phyloP scores from a whole-genome alignment of 805 yeast species.

The Candida sithepensis region DNA sequence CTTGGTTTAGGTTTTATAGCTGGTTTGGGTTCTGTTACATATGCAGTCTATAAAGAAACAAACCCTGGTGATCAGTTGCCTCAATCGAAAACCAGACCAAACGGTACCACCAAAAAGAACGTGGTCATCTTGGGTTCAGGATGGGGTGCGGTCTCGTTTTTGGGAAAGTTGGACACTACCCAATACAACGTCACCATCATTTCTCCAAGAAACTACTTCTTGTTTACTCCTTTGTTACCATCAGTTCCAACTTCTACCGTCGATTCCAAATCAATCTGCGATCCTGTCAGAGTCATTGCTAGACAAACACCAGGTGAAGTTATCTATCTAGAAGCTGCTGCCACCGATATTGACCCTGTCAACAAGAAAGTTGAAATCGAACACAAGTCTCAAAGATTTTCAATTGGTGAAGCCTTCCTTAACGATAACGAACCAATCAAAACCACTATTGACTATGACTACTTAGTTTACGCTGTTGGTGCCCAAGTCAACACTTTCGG shows the following conservation, averaged over 20 bases:
- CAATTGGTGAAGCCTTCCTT: slow-evolving; percentile 51
- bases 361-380: slow-evolving; percentile 61
- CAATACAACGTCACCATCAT: slow-evolving; percentile 85
- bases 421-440: slow-evolving; percentile 42
- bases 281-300: slow-evolving; percentile 85
- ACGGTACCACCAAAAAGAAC: slow-evolving; percentile 65
- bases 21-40: slow-evolving; percentile 57
- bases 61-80: slow-evolving; percentile 58
- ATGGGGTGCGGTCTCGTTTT: slow-evolving; percentile 88
- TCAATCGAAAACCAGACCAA: slow-evolving; percentile 43
- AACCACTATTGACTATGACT: slow-evolving; percentile 62
- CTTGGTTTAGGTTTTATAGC: slow-evolving; percentile 48
- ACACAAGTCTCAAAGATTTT: slow-evolving; percentile 51
- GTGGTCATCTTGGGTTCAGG: slow-evolving; percentile 84
- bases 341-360: slow-evolving; percentile 74
- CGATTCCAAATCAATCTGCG: slow-evolving; percentile 86
- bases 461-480: slow-evolving; percentile 89
- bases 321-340: slow-evolving; percentile 85
- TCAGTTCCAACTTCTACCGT: slow-evolving; percentile 93
- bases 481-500: slow-evolving; percentile 94
- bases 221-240: slow-evolving; percentile 94
- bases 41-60: slow-evolving; percentile 58
- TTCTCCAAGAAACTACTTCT: slow-evolving; percentile 92
- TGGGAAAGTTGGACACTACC: slow-evolving; percentile 81
- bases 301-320: slow-evolving; percentile 75